Conservation (phyloP, 1,284 basidiomycete species). For the Singerocomus inundabilis region DNA sequence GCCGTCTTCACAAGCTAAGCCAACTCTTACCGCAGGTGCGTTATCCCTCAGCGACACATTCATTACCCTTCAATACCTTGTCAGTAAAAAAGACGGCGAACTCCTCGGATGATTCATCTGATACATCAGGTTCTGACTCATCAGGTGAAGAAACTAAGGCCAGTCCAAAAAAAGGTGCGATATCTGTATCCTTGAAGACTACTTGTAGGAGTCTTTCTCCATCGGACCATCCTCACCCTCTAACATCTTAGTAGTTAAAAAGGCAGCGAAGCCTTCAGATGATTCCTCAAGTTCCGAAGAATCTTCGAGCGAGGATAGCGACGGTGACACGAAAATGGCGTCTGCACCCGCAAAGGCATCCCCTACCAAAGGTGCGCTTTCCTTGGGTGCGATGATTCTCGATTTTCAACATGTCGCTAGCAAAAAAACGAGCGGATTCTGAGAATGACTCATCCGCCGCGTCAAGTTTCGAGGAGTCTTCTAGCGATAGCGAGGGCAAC, state of each 20-base stretch:
- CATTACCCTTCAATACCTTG: not conserved
- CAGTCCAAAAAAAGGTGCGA: not conserved
- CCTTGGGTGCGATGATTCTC: not conserved
- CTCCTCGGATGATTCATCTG: not conserved
- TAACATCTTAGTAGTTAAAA: conserved; percentile 2
- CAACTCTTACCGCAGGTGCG: conserved; percentile 1
- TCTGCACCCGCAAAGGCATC: not conserved
- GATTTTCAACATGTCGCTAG: not conserved
- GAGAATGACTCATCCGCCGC: conserved; percentile 4
- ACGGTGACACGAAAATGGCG: conserved; percentile 2
- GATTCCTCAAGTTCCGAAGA: conserved; percentile 20
- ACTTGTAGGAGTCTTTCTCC: not conserved
- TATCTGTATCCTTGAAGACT: not conserved
- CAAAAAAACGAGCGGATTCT: not conserved
- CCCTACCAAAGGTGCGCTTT: conserved; percentile 4
- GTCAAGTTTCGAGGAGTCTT: conserved; percentile 19
- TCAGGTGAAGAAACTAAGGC: conserved; percentile 1
- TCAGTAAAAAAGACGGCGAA: conserved; percentile 1
- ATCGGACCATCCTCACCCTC: not conserved
- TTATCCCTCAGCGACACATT: not conserved
- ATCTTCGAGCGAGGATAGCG: conserved; percentile 14
- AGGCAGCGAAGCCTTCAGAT: conserved; percentile 1
- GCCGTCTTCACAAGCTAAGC: not conserved
- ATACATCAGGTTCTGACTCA: conserved; percentile 13
- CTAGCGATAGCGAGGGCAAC: conserved; percentile 24